Percentiles rank a stretch among this genome's conserved stretches.
These are phyloP conservation scores for Adiantum capillusveneris DNA, from an alignment of 75 land plant species.

Conservation along the genomic window DNA sequence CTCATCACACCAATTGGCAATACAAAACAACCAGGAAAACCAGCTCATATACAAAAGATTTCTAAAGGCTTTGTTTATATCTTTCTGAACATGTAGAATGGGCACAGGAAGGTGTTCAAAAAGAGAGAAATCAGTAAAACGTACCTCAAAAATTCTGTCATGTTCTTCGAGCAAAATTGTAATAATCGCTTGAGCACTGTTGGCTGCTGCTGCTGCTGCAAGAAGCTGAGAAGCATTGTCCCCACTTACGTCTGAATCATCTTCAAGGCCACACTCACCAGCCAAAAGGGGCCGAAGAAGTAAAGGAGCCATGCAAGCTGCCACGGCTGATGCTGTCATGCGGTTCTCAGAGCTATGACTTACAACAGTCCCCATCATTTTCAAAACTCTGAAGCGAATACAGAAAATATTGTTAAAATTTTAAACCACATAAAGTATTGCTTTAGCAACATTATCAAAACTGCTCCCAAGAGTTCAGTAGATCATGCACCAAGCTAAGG, in stretches of 20 bases:
- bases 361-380: constrained; percentile 87
- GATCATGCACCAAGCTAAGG: too few relatives aligned
- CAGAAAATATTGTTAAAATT: too few relatives aligned
- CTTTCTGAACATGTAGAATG: too few relatives aligned
- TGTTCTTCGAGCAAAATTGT: constrained; percentile 80
- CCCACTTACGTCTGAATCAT: constrained; percentile 77
- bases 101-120: too few relatives aligned
- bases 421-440: too few relatives aligned
- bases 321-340: constrained; percentile 94
- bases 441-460: too few relatives aligned
- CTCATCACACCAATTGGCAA: too few relatives aligned
- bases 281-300: constrained; percentile 91
- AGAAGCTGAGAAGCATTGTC: constrained; percentile 90
- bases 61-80: too few relatives aligned
- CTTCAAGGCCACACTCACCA: constrained; percentile 94
- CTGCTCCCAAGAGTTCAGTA: too few relatives aligned
- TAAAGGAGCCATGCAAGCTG: constrained; percentile 99
- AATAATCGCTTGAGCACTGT: constrained; percentile 92
- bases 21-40: too few relatives aligned
- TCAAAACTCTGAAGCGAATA: constrained; percentile 60
- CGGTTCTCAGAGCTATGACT: constrained; percentile 68
- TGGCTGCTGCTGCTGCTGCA: constrained; percentile 97
- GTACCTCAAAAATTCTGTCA: constrained; percentile 88
- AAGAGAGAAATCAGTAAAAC: too few relatives aligned
- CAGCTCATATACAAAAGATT: too few relatives aligned